Conservation (phyloP, 305 asterid species). For the Ajuga reptans region DNA sequence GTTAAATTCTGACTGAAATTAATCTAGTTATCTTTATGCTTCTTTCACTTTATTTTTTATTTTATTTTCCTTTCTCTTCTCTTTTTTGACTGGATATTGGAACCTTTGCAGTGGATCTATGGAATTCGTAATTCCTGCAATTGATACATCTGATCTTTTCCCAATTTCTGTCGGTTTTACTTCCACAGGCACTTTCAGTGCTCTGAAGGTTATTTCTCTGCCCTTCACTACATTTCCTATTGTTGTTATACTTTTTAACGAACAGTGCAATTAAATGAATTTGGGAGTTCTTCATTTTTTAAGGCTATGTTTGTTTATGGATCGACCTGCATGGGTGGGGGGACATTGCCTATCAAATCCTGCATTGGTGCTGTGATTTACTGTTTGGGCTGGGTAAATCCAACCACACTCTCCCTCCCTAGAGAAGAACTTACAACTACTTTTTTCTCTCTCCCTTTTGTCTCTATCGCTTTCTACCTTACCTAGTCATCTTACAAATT, state of each 20-base stretch:
- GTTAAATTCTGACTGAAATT: constrained; percentile 28
- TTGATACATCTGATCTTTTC: constrained; percentile 60
- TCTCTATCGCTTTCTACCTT: too few relatives aligned
- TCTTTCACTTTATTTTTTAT: neutral
- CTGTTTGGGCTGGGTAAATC: too few relatives aligned
- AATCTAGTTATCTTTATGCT: neutral
- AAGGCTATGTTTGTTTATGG: too few relatives aligned
- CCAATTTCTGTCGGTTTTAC: constrained; percentile 68
- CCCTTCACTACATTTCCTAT: neutral
- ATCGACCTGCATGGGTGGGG: too few relatives aligned
- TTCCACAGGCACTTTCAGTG: constrained; percentile 67
- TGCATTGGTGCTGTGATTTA: too few relatives aligned
- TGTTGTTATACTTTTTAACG: neutral
- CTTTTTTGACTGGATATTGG: constrained; percentile 22
- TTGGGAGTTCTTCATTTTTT: too few relatives aligned
- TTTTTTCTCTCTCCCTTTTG: too few relatives aligned
- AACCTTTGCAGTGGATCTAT: constrained; percentile 63
- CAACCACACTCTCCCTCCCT: too few relatives aligned
- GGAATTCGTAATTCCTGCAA: constrained; percentile 79
- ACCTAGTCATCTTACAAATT: too few relatives aligned
- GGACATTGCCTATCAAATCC: too few relatives aligned
- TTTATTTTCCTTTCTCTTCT: neutral
- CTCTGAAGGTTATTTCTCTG: constrained; percentile 49
- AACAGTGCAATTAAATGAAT: too few relatives aligned
- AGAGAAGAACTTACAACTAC: too few relatives aligned